phyloP scores from a whole-genome alignment of 305 asterid species.

The Fraxinus xanthoxyloides region DNA sequence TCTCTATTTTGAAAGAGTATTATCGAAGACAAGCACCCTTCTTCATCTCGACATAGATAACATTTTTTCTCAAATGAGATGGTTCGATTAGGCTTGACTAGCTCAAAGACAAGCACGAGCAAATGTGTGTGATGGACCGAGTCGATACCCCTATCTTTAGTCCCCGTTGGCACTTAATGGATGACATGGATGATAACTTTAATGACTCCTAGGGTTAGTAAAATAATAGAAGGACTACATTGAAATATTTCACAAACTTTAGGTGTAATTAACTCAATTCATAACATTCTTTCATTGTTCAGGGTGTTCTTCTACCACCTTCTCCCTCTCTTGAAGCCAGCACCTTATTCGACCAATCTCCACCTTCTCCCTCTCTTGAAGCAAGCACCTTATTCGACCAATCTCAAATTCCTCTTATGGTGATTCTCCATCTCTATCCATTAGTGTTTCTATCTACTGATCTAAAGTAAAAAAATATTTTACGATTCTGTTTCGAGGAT shows the following conservation, averaged over 20 bases:
- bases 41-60: background rate
- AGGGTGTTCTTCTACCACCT: slow-evolving; percentile 15
- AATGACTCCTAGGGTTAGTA: background rate
- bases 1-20: too few species aligned
- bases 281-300: slow-evolving; percentile 22
- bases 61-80: background rate
- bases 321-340: slow-evolving; percentile 6
- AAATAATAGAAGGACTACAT: background rate
- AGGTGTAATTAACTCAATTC: background rate
- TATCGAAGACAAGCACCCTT: too few species aligned
- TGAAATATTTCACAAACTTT: background rate
- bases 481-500: background rate
- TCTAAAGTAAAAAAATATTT: background rate
- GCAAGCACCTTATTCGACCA: slow-evolving; percentile 1
- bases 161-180: background rate
- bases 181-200: background rate
- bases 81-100: background rate
- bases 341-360: too few species aligned
- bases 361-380: slow-evolving; percentile 14
- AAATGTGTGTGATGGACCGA: background rate
- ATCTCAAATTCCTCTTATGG: background rate
- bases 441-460: background rate
- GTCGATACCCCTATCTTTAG: background rate
- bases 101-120: background rate
- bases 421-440: background rate